Evolutionary conservation across 2,329 filamentous ascomycete species (phyloP).

Genomic region (Colletotrichum endophyticum): DNA sequence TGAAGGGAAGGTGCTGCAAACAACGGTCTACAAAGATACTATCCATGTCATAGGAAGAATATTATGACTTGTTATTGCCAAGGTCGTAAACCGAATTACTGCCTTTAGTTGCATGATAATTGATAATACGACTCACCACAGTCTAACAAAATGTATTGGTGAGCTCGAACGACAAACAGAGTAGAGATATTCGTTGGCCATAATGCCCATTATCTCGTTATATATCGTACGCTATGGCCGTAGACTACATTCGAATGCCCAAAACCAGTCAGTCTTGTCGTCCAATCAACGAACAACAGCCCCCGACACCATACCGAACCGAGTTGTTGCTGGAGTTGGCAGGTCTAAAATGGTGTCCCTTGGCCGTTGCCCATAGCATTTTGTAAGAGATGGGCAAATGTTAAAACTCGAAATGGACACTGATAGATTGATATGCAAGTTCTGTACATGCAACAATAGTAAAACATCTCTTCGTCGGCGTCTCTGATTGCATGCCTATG

Average conservation of each 20-base stretch:
- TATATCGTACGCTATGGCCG: fast-evolving
- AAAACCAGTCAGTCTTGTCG: fast-evolving
- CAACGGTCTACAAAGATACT: fast-evolving
- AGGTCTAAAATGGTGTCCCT: fast-evolving
- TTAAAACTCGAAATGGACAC: fast-evolving
- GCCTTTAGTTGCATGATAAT: neutral
- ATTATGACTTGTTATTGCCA: neutral
- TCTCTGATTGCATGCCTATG: neutral
- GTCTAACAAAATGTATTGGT: fast-evolving
- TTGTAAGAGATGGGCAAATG: fast-evolving
- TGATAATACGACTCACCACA: neutral
- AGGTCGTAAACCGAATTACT: fast-evolving
- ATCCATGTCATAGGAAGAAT: neutral
- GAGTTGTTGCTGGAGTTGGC: fast-evolving
- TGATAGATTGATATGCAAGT: neutral
- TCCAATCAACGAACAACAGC: fast-evolving
- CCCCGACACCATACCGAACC: neutral
- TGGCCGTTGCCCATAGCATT: fast-evolving
- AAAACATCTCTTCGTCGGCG: fast-evolving
- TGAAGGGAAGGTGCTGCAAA: fast-evolving
- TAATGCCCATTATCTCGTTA: fast-evolving
- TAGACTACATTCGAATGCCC: neutral
- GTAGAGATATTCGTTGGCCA: neutral
- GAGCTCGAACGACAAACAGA: fast-evolving
- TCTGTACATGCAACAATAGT: fast-evolving